phyloP scores from a whole-genome alignment of 768 basidiomycete genomes.

The Lactarius vividus region DNA sequence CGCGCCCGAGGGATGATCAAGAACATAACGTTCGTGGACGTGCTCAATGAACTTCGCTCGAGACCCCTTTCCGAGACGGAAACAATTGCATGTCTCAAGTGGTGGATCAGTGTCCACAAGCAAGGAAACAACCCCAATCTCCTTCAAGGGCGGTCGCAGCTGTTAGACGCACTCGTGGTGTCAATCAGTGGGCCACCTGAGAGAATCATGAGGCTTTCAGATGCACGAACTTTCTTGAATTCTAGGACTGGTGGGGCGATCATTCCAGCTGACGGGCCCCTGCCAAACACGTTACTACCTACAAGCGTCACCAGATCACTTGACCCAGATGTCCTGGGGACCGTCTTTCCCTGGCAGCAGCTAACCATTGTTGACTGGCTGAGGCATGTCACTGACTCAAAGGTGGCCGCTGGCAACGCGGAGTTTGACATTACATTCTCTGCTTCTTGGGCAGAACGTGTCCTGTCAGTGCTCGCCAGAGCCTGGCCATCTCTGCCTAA shows the following conservation, averaged over 20 bases:
- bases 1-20: conserved; percentile 64
- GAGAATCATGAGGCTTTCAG: conserved; percentile 63
- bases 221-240: conserved; percentile 71
- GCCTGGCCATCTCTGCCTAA: conserved; percentile 67
- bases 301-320: conserved; percentile 61
- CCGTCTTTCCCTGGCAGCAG: conserved; percentile 76
- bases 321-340: conserved; percentile 44
- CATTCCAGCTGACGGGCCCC: conserved; percentile 71
- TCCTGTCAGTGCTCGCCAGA: conserved; percentile 61
- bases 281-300: conserved; percentile 73
- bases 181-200: conserved; percentile 43
- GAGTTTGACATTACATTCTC: conserved; percentile 66
- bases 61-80: conserved; percentile 71
- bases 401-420: conserved; percentile 40
- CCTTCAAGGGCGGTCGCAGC: conserved; percentile 49
- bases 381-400: conserved; percentile 52
- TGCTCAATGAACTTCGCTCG: conserved; percentile 69
- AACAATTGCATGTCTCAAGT: conserved; percentile 78
- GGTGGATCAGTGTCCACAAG: conserved; percentile 66
- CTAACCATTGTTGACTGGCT: conserved; percentile 77
- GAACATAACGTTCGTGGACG: conserved; percentile 76
- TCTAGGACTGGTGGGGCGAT: conserved; percentile 49
- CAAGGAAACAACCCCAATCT: conserved; percentile 39
- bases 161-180: conserved; percentile 73
- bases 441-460: conserved; percentile 75